These are phyloP conservation scores for Emmonsiellopsis sp. DNA, from an alignment of 2,329 filamentous ascomycete species.

Conservation along the genomic window DNA sequence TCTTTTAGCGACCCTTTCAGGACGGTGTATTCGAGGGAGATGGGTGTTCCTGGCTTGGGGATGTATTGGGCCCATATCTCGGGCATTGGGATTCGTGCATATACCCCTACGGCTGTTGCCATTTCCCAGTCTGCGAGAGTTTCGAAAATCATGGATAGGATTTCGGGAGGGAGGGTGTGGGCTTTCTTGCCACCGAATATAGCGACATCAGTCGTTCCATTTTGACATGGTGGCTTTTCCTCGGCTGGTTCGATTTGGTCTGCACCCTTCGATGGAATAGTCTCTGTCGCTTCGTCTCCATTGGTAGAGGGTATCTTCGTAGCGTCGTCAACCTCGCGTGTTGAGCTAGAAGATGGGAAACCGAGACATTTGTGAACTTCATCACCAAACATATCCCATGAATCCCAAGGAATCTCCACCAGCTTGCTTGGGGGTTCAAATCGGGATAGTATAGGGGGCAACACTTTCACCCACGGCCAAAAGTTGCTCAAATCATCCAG, in stretches of 20 bases:
- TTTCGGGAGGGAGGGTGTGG: slow-evolving; percentile 60
- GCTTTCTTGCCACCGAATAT: not conserved
- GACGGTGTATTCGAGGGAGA: slow-evolving; percentile 77
- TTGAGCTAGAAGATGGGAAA: slow-evolving; percentile 6
- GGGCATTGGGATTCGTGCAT: slow-evolving; percentile 66
- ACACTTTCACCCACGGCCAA: slow-evolving; percentile 78
- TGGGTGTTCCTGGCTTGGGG: slow-evolving; percentile 46
- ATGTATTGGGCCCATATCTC: slow-evolving; percentile 60
- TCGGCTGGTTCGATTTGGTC: not conserved
- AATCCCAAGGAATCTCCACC: slow-evolving; percentile 43
- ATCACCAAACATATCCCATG: slow-evolving; percentile 25
- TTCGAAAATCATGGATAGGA: slow-evolving; percentile 79
- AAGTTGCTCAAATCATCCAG: slow-evolving; percentile 72
- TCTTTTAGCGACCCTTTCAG: slow-evolving; percentile 61
- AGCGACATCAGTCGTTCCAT: not conserved
- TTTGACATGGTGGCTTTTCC: not conserved
- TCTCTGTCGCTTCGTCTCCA: not conserved
- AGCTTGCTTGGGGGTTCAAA: slow-evolving; percentile 53
- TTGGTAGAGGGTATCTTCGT: not conserved
- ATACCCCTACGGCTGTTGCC: slow-evolving; percentile 69
- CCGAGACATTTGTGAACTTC: slow-evolving; percentile 25
- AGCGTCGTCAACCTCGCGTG: not conserved
- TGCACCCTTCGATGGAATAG: not conserved
- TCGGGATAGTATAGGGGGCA: slow-evolving; percentile 74
- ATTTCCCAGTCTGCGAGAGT: slow-evolving; percentile 85